These are phyloP conservation scores for Volvox africanus DNA, from an alignment of 139 green algal genomes.

Conservation along the genomic window DNA sequence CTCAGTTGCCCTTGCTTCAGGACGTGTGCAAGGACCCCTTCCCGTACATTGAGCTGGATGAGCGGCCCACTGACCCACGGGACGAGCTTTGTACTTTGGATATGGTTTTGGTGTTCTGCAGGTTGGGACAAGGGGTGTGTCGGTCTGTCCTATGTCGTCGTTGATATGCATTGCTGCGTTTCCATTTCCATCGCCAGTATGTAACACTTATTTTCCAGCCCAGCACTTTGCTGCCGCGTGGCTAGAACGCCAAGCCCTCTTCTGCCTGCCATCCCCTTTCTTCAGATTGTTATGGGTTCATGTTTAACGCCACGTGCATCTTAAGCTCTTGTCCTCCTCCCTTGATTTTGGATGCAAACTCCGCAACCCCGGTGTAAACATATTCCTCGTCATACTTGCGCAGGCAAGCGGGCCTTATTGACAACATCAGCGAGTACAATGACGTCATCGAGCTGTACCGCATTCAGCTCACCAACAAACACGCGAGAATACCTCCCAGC, in stretches of 20 bases:
- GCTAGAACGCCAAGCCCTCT: too few species aligned
- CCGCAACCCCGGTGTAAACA: too few species aligned
- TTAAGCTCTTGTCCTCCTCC: too few species aligned
- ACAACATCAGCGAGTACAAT: constrained; percentile 51
- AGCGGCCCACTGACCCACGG: constrained; percentile 18
- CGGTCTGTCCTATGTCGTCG: not conserved
- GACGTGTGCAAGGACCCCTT: not conserved
- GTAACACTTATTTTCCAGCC: too few species aligned
- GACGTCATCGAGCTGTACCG: constrained; percentile 52
- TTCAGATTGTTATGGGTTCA: too few species aligned
- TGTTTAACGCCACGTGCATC: too few species aligned
- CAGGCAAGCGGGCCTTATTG: constrained; percentile 44
- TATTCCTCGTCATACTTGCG: not conserved
- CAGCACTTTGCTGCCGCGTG: too few species aligned
- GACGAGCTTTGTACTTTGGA: constrained; percentile 40
- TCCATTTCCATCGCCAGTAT: too few species aligned
- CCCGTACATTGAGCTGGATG: constrained; percentile 12
- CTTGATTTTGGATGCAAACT: too few species aligned
- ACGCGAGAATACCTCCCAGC: constrained; percentile 36
- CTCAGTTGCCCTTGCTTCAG: not conserved
- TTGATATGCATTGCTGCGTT: too few species aligned
- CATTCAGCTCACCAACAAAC: constrained; percentile 48
- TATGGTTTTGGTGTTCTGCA: constrained; percentile 48
- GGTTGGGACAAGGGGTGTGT: not conserved
- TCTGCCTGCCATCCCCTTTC: too few species aligned